Evolutionary conservation across 495 filamentous ascomycete genomes (phyloP).

Genomic region (Neurospora tetrasperma): DNA sequence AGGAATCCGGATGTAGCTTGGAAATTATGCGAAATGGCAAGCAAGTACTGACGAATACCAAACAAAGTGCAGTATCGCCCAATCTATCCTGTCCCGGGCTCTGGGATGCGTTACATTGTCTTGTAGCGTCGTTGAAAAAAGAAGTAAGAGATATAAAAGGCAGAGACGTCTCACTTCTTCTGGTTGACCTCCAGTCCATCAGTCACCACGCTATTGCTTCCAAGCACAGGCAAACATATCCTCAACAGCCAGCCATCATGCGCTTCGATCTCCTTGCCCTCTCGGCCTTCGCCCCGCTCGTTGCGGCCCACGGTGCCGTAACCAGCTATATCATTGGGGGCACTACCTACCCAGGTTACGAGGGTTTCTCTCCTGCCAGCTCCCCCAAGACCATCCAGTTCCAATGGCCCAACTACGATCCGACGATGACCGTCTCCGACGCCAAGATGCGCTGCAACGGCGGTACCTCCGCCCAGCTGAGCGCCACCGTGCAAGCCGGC

Average conservation of each 20-base stretch:
- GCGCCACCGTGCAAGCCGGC: slow-evolving; percentile 34
- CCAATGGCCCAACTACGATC: slow-evolving; percentile 43
- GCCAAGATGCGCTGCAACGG: slow-evolving; percentile 39
- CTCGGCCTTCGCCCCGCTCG: slow-evolving; percentile 17
- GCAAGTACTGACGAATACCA: background rate
- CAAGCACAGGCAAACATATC: background rate
- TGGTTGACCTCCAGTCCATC: background rate
- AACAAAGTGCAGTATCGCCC: background rate
- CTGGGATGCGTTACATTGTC: background rate
- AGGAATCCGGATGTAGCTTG: background rate
- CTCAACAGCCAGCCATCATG: slow-evolving; percentile 2
- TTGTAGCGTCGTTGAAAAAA: background rate
- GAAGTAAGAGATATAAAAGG: background rate
- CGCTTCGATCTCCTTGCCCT: slow-evolving; percentile 1
- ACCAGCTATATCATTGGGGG: slow-evolving; percentile 42
- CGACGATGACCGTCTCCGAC: slow-evolving; percentile 31
- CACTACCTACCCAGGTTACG: slow-evolving; percentile 36
- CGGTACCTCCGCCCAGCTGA: slow-evolving; percentile 25
- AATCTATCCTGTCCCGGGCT: background rate
- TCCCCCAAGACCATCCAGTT: slow-evolving; percentile 41
- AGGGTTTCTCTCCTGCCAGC: slow-evolving; percentile 32
- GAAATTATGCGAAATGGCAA: background rate
- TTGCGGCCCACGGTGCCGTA: slow-evolving; percentile 42
- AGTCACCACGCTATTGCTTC: background rate
- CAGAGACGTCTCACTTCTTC: background rate